Evolutionary conservation across 495 filamentous ascomycete species (phyloP), one percentile per base, ranked within the genome.

Genomic region (Collariella sp.): DNA sequence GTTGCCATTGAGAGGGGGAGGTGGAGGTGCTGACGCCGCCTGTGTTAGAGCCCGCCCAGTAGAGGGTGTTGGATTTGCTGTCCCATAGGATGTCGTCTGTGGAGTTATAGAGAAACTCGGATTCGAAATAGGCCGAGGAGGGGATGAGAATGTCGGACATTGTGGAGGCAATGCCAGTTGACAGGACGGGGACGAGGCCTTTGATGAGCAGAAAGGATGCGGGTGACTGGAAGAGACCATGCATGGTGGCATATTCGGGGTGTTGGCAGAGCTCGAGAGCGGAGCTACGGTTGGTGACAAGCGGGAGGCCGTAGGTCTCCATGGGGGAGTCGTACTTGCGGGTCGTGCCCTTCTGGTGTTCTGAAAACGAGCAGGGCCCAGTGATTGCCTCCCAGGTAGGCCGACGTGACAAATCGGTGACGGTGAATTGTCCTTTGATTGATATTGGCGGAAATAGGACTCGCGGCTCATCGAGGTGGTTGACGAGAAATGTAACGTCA

Each of bases 401-500:
- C 3, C 33, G 42, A 6, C 47, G 35, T 16, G 59, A 58, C 20
- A 56, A 44, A 46, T 52, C 38, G 4, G 40, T 53, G 2, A 52
- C 18, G 5, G 12, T 29, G 33, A 57, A 46, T 3, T 23, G 39
- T 34, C 42, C 7, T 18, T 31, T 13, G 1, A 1, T 7, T n/a
- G 13, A n/a, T 1, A 20, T 1, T 10, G 51, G 56, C 0, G 84
- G 80, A 3, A 88, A 67, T 15, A 88, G 66, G 4, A 91, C 82
- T 5, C 83, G 72, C 19, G 84, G 84, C 61, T 91, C 88, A 60
- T 93, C 87, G 52, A 90, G 82, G 11, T 81, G 72, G 63, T 91
- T 93, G 64, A 91, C 84, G 0, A 83, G 81, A 41, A 93, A 66
- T 54, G 86, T 80, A 77, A 91, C 83, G 59, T 89, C 81, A 0